phyloP scores from a whole-genome alignment of 495 filamentous ascomycete species.

The Daldinia caldariorum region DNA sequence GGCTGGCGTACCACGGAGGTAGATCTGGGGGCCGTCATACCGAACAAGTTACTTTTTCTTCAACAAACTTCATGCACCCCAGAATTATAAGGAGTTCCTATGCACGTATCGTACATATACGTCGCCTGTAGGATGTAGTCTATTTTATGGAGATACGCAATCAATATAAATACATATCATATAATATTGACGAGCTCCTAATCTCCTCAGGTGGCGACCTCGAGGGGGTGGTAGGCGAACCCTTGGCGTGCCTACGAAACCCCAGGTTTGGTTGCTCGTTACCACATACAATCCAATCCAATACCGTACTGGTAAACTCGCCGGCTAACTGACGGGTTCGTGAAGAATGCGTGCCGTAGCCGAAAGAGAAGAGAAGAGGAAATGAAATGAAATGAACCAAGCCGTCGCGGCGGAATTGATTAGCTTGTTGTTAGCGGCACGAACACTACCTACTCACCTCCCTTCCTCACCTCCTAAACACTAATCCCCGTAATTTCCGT shows the following conservation, averaged over 20 bases:
- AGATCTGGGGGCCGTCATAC: constrained; percentile 35
- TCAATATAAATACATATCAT: background rate
- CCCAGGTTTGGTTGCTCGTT: constrained; percentile 2
- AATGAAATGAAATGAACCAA: background rate
- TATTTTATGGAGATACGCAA: constrained; percentile 41
- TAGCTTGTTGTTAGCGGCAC: background rate
- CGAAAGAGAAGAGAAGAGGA: background rate
- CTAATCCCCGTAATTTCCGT: constrained; percentile 23
- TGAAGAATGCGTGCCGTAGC: constrained; percentile 25
- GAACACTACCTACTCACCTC: no score
- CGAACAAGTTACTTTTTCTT: constrained; percentile 21
- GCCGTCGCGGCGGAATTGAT: constrained; percentile 20
- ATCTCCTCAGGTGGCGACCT: constrained; percentile 6
- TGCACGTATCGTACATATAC: constrained; percentile 14
- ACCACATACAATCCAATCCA: no score
- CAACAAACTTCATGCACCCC: constrained; percentile 37
- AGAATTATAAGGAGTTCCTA: constrained; percentile 29
- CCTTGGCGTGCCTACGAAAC: constrained; percentile 13
- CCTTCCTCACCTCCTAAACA: background rate
- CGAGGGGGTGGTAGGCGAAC: background rate
- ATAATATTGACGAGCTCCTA: constrained; percentile 20
- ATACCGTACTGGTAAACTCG: background rate
- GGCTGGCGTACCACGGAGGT: constrained; percentile 28
- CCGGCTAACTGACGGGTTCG: constrained; percentile 23
- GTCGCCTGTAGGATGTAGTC: constrained; percentile 38